Evolutionary conservation across 495 filamentous ascomycete species (phyloP), one percentile per base, ranked within the genome.

Genomic region (Hapsidospora chrysogenum): DNA sequence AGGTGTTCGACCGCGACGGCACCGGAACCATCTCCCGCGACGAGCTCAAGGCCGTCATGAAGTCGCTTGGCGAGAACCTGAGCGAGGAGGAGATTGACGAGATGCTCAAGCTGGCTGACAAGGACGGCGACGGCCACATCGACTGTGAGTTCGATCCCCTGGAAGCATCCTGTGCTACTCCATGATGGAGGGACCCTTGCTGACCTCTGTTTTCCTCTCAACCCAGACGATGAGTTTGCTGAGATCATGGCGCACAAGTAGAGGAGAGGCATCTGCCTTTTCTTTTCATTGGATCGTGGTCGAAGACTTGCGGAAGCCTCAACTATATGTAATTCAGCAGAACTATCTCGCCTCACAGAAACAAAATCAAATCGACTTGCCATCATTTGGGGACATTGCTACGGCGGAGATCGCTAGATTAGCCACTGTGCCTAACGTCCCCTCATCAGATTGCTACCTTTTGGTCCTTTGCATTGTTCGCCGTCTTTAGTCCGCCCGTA

Each of bases 211-310:
- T 36, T 14, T 2, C 31, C 5, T 16, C 11, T 18, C 9, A 18
- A 14, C 16, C 21, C 46, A 93, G 85, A 92, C 62, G 83, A 87
- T 61, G 85, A 93, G 62, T 93, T 93, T 56, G 85, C 87, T 48
- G 80, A 86, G 60, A 76, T 93, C 52, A 93, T 93, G 85, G 17
- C 6, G 10, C 17, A 20, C 31, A 33, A 22, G 6, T 33, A 31
- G 29, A n/a, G n/a, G n/a, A n/a, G n/a, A n/a, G n/a, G n/a, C n/a
- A n/a, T n/a, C n/a, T n/a, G n/a, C n/a, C n/a, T n/a, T n/a, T n/a
- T n/a, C n/a, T n/a, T n/a, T n/a, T n/a, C n/a, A n/a, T n/a, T n/a
- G n/a, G n/a, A n/a, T n/a, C n/a, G n/a, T n/a, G n/a, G n/a, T n/a
- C n/a, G n/a, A n/a, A n/a, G n/a, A n/a, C n/a, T n/a, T n/a, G n/a